Evolutionary conservation across 306 rosid genomes (phyloP), one percentile per base, ranked within the genome.

Genomic region (Trifolium pratense): DNA sequence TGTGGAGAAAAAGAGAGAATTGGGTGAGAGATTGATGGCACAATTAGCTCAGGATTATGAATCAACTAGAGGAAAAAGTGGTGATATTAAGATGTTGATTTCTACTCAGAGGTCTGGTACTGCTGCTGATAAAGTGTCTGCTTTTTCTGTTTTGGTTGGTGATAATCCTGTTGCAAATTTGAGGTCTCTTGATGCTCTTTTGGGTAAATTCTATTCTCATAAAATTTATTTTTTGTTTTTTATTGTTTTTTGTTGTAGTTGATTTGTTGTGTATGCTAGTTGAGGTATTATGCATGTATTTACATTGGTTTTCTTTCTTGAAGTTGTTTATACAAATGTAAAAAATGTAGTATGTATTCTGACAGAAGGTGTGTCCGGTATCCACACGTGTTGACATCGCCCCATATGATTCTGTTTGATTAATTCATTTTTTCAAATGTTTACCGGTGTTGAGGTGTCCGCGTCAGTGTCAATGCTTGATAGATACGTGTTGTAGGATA

Each of bases 51-150:
- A 74, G 36, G 98, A 89, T 64, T 94, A 94, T 51, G 98, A 88
- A 74, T 71, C 89, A 0, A 82, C 96, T 0, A 91, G 97, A 34
- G 97, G 98, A 10, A 78, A 85, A 26, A 91, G 91, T 74, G 86
- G 98, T 68, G 98, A 94, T 73, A 91, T 94, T 34, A 91, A 84
- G 84, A 90, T 94, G 92, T 70, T 94, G 90, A 56, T 86, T 55
- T 79, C 91, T 6, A 94, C 96, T 1, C 97, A 91, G 83, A 89
- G 96, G 85, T 94, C 97, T 0, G 98, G 98, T 49, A 94, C 98
- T 80, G 97, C 96, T 0, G 89, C 87, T 25, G 97, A 94, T 58
- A 94, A 94, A 83, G 96, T 94, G 3, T 94, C 97, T 2, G 97
- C 99, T 1, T 94, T 88, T 75, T 79, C 97, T 5, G 97, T 94